Evolutionary conservation across 345 rosid species (phyloP).

Genomic region (Eucalyptus albens): DNA sequence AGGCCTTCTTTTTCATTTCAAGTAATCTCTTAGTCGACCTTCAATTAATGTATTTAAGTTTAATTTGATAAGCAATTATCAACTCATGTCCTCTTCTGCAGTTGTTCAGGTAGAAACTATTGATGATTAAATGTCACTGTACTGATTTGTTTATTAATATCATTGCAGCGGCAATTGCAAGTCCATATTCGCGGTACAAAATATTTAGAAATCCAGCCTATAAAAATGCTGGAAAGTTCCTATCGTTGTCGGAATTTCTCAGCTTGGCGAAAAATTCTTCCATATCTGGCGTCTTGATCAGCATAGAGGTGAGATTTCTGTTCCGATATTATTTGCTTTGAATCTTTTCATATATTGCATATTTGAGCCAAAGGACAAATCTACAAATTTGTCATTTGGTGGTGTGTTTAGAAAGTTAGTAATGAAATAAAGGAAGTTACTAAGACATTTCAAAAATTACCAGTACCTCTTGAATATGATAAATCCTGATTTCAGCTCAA

Average conservation of each 20-base stretch:
- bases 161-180: constrained; percentile 48
- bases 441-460: not conserved
- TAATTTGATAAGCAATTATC: not conserved
- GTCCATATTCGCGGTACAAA: constrained; percentile 11
- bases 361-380: not conserved
- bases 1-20: not conserved
- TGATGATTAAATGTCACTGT: not conserved
- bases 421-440: not conserved
- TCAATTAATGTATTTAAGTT: not conserved
- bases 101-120: not conserved
- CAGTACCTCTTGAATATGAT: not conserved
- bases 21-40: not conserved
- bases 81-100: not conserved
- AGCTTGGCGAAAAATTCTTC: constrained; percentile 51
- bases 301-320: constrained; percentile 60
- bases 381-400: not conserved
- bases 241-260: constrained; percentile 50
- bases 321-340: not conserved
- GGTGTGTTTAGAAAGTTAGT: not conserved
- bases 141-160: not conserved
- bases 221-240: constrained; percentile 31
- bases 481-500: not conserved
- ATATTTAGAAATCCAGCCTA: constrained; percentile 48
- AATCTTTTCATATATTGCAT: not conserved
- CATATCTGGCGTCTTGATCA: constrained; percentile 66